These are phyloP conservation scores for Massospora cicadina DNA, from an alignment of 371 early-diverging fungal genomes.

Conservation along the genomic window DNA sequence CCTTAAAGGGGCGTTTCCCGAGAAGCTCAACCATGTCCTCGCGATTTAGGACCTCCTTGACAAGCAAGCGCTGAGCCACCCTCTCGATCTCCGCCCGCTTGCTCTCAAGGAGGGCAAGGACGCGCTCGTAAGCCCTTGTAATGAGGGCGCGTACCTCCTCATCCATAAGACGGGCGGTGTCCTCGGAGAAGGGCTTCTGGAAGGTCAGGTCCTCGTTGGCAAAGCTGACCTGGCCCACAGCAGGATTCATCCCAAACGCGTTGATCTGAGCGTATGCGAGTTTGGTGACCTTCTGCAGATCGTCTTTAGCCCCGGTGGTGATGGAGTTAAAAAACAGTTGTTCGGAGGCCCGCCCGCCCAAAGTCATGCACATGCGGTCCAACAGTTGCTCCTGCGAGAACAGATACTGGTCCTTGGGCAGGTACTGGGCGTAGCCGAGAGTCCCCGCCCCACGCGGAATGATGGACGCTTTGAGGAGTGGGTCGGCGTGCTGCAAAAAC, in stretches of 20 bases:
- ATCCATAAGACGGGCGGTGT: slow-evolving; percentile 87
- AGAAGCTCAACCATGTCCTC: slow-evolving; percentile 86
- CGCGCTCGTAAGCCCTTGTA: slow-evolving; percentile 59
- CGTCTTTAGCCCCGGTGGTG: slow-evolving; percentile 34
- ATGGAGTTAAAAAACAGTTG: slow-evolving; percentile 71
- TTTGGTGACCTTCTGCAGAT: slow-evolving; percentile 92
- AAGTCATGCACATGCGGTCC: slow-evolving; percentile 96
- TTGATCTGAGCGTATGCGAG: slow-evolving; percentile 91
- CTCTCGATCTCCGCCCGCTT: slow-evolving; percentile 73
- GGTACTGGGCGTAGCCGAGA: slow-evolving; percentile 95
- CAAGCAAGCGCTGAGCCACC: slow-evolving; percentile 78
- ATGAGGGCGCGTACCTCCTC: slow-evolving; percentile 77
- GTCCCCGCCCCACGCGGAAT: slow-evolving; percentile 93
- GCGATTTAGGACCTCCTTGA: slow-evolving; percentile 89
- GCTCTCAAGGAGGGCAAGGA: slow-evolving; percentile 57
- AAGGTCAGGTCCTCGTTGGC: slow-evolving; percentile 53
- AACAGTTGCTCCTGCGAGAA: slow-evolving; percentile 78
- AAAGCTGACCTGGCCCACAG: slow-evolving; percentile 73
- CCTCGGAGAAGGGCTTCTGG: slow-evolving; percentile 92
- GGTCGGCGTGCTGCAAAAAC: slow-evolving; percentile 91
- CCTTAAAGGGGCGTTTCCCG: slow-evolving; percentile 73
- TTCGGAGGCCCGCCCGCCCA: slow-evolving; percentile 92
- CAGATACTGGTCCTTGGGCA: slow-evolving; percentile 94
- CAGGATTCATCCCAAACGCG: slow-evolving; percentile 86
- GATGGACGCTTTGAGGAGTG: slow-evolving; percentile 92